Percentiles rank a stretch among this genome's conserved stretches.
These are phyloP conservation scores for Bipolaris zeicola DNA, from an alignment of 2,329 filamentous ascomycete species.

Conservation along the genomic window DNA sequence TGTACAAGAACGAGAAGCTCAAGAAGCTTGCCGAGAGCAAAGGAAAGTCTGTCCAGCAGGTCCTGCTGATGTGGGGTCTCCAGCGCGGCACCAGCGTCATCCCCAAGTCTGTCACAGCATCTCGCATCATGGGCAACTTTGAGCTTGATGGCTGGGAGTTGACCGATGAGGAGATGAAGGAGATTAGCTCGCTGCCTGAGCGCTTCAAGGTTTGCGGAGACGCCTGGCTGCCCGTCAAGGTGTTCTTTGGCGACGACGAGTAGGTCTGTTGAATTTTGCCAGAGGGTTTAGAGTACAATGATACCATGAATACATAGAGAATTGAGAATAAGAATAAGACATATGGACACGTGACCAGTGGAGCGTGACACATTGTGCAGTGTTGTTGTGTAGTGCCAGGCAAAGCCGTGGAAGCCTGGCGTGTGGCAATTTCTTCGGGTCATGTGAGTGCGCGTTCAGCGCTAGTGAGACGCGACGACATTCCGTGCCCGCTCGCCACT, in stretches of 20 bases:
- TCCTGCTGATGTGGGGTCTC: slow-evolving; percentile 79
- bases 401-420: not conserved
- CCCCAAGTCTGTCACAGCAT: slow-evolving; percentile 78
- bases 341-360: not conserved
- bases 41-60: slow-evolving; percentile 74
- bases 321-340: not conserved
- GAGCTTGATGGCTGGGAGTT: slow-evolving; percentile 74
- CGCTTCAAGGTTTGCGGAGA: slow-evolving; percentile 78
- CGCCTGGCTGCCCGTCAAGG: slow-evolving; percentile 73
- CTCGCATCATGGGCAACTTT: slow-evolving; percentile 77
- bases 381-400: not conserved
- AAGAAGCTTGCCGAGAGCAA: slow-evolving; percentile 66
- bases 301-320: slow-evolving; percentile 20
- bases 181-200: slow-evolving; percentile 70
- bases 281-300: slow-evolving; percentile 7
- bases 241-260: slow-evolving; percentile 85
- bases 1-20: slow-evolving; percentile 70
- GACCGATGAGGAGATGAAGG: slow-evolving; percentile 71
- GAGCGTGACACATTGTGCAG: not conserved
- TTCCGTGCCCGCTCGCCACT: slow-evolving; percentile 21
- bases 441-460: slow-evolving; percentile 35
- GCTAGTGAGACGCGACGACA: slow-evolving; percentile 22
- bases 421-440: slow-evolving; percentile 7
- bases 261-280: slow-evolving; percentile 42
- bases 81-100: slow-evolving; percentile 83